Evolutionary conservation across 768 basidiomycete species (phyloP).

Genomic region (Exidia glandulosa): DNA sequence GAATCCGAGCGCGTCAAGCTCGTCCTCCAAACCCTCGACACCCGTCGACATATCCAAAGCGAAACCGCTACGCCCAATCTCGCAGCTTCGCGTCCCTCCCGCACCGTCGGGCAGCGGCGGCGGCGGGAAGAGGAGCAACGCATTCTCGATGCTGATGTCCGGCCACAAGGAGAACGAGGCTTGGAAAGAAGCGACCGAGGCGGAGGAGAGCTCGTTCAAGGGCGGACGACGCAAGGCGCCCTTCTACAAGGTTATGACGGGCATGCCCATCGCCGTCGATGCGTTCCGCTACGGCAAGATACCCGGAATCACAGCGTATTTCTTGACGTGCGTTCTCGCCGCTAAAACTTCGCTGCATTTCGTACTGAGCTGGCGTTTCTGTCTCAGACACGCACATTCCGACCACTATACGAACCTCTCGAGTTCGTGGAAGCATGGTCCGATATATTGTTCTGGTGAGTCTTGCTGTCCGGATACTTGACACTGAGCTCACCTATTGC

Average conservation of each 20-base stretch:
- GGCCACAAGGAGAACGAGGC: conserved; percentile 67
- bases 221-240: conserved; percentile 65
- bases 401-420: conserved; percentile 93
- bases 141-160: conserved; percentile 86
- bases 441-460: conserved; percentile 82
- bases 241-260: conserved; percentile 87
- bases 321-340: conserved; percentile 57
- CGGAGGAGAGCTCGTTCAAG: conserved; percentile 37
- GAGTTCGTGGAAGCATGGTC: conserved; percentile 78
- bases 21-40: background rate
- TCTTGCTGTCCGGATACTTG: background rate
- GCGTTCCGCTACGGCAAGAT: conserved; percentile 92
- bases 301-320: conserved; percentile 82
- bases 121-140: conserved; percentile 18
- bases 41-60: background rate
- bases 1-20: conserved; percentile 5
- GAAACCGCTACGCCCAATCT: conserved; percentile 12
- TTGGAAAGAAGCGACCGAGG: conserved; percentile 69
- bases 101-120: conserved; percentile 7
- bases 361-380: background rate
- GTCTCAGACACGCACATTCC: conserved; percentile 81
- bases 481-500: conserved; percentile 2
- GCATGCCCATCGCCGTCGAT: conserved; percentile 97
- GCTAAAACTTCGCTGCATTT: conserved; percentile 3
- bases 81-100: conserved; percentile 11